Evolutionary conservation across 2,329 filamentous ascomycete species (phyloP), one percentile per base, ranked within the genome.

Genomic region (Dryadomyces sulphureus): DNA sequence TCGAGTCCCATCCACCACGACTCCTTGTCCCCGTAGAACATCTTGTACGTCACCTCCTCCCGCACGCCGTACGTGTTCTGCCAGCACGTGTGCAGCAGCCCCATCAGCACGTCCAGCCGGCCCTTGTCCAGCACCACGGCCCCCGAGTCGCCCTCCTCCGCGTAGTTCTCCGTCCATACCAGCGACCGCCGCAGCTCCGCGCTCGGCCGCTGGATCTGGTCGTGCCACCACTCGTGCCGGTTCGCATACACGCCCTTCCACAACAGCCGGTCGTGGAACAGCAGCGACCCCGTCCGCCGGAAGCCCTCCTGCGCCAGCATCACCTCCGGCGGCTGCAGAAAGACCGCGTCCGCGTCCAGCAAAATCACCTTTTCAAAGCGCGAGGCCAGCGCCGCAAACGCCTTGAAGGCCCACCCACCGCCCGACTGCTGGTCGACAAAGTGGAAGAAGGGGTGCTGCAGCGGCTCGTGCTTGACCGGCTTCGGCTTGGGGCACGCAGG

Each of bases 21-120:
- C 45, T 46, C 45, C 39, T 46, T 46, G 39, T 46, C 45, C n/a
- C 45, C 45, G 19, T 46, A 46, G 9, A 35, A 5, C n/a, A 46
- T 17, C 20, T 22, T 30, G 39, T 46, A 46, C 21, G 45, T 46
- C 8, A 46, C 22, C 21, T 46, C 32, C 7, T 46, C 39, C 11
- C 45, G 45, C 38, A 46, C 45, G 6, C 17, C 30, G 22, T 38
- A 42, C 17, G 45, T 41, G 32, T 46, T 46, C 22, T 46, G 45
- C 45, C 45, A 46, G 39, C 45, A 46, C 8, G 38, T 42, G 45
- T 46, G 45, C 45, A 46, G 45, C 32, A 46, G 30, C 2, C 45
- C 38, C 9, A 41, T 21, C 9, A 41, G 22, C 17, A 46, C 45
- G 17, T 30, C 45, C 6, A 35, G 5, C 2, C 45, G 45, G 21